A percentile compares a stretch with the other conserved stretches of the same genome.
Conservation (phyloP, 2,329 filamentous ascomycete species). For the Colletotrichum endophyticum region DNA sequence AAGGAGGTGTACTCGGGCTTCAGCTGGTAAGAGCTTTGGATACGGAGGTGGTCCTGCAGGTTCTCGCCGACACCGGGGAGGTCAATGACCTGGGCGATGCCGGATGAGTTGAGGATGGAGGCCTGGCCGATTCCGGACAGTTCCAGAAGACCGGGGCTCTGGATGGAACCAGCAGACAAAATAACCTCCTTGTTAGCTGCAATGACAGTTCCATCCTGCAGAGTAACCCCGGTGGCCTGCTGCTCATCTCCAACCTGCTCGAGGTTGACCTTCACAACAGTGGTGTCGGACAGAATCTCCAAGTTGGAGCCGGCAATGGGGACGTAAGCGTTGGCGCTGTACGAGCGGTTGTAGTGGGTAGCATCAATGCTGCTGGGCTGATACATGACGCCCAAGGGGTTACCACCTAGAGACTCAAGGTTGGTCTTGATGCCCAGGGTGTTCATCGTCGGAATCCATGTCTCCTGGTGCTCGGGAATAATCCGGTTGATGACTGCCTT, state of each 20-base stretch:
- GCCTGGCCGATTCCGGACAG: conserved; percentile 59
- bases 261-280: conserved; percentile 43
- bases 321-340: conserved; percentile 48
- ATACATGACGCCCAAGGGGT: conserved; percentile 53
- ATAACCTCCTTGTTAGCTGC: conserved; percentile 35
- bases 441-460: conserved; percentile 50
- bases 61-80: conserved; percentile 59
- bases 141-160: conserved; percentile 62
- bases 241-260: conserved; percentile 17
- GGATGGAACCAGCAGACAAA: conserved; percentile 50
- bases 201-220: conserved; percentile 28
- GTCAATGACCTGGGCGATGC: conserved; percentile 54
- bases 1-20: conserved; percentile 33
- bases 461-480: conserved; percentile 44
- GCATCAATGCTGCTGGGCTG: conserved; percentile 54
- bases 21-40: conserved; percentile 37
- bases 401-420: conserved; percentile 52
- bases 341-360: conserved; percentile 52
- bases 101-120: conserved; percentile 48
- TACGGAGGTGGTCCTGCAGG: conserved; percentile 38
- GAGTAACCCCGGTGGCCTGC: conserved; percentile 26
- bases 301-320: conserved; percentile 47
- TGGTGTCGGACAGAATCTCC: conserved; percentile 36
- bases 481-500: conserved; percentile 42
- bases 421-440: conserved; percentile 43